Evolutionary conservation across 2,329 filamentous ascomycete species (phyloP).

Genomic region (Monosporascus sp.): DNA sequence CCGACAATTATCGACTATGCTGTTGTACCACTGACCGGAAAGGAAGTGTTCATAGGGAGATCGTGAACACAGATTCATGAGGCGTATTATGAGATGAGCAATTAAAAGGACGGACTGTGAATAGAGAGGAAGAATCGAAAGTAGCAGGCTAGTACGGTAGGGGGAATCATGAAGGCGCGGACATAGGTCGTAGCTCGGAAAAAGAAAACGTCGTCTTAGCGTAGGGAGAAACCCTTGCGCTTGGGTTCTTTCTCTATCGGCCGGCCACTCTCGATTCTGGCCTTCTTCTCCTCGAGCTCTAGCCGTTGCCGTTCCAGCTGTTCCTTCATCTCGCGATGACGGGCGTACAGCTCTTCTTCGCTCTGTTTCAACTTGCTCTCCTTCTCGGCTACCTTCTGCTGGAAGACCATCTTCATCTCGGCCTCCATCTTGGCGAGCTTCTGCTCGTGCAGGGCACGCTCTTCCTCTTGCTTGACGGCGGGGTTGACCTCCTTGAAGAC

Average conservation of each 20-base stretch:
- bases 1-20: constrained; percentile 11
- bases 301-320: constrained; percentile 90
- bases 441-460: constrained; percentile 95
- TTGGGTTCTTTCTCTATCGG: constrained; percentile 97
- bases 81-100: constrained; percentile 37
- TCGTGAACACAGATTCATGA: constrained; percentile 24
- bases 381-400: constrained; percentile 99
- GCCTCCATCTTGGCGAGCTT: constrained; percentile 99
- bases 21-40: constrained; percentile 14
- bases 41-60: constrained; percentile 7
- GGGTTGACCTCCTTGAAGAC: constrained; percentile 99
- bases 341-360: constrained; percentile 96
- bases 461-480: constrained; percentile 99
- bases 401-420: constrained; percentile 99
- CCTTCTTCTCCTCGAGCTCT: constrained; percentile 98
- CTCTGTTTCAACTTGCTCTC: constrained; percentile 99
- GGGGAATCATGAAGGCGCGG: constrained; percentile 53
- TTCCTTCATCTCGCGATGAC: constrained; percentile 99
- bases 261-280: constrained; percentile 86
- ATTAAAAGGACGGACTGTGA: constrained; percentile 39
- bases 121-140: constrained; percentile 39
- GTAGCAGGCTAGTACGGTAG: constrained; percentile 54
- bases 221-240: constrained; percentile 98
- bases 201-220: constrained; percentile 50
- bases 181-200: constrained; percentile 44